Conservation (phyloP, 2,329 filamentous ascomycete species). For the Boeremia exigua region DNA sequence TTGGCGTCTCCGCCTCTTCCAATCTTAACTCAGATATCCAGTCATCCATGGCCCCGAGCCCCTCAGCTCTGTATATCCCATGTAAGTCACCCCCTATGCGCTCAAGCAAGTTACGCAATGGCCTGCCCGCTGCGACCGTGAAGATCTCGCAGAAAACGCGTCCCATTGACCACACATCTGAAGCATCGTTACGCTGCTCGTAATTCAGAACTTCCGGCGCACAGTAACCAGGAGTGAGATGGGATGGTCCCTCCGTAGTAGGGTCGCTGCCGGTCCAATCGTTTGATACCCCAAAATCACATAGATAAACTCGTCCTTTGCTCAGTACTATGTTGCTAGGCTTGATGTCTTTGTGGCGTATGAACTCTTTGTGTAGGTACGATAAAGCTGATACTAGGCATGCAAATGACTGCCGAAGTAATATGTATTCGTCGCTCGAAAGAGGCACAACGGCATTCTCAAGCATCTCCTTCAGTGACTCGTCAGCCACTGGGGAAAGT, state of each 20-base stretch:
- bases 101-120: neutral
- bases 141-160: neutral
- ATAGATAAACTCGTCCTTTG: neutral
- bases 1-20: neutral
- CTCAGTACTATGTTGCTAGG: neutral
- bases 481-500: neutral
- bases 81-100: neutral
- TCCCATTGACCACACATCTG: neutral
- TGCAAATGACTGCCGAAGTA: neutral
- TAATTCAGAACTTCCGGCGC: neutral
- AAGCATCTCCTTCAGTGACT: neutral
- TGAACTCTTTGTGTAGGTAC: neutral
- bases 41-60: neutral
- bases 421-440: neutral
- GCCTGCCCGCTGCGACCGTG: slow-evolving; percentile 2
- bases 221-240: neutral
- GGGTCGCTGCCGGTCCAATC: neutral
- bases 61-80: neutral
- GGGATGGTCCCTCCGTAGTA: neutral
- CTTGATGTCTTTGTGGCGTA: slow-evolving; percentile 1
- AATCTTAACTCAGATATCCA: neutral
- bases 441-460: neutral
- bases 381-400: neutral
- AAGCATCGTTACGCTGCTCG: neutral
- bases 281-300: neutral